A percentile compares a stretch with the other conserved stretches of the same genome.
Conservation (phyloP, 2,329 filamentous ascomycete genomes). For the Calonectria honghensis region DNA sequence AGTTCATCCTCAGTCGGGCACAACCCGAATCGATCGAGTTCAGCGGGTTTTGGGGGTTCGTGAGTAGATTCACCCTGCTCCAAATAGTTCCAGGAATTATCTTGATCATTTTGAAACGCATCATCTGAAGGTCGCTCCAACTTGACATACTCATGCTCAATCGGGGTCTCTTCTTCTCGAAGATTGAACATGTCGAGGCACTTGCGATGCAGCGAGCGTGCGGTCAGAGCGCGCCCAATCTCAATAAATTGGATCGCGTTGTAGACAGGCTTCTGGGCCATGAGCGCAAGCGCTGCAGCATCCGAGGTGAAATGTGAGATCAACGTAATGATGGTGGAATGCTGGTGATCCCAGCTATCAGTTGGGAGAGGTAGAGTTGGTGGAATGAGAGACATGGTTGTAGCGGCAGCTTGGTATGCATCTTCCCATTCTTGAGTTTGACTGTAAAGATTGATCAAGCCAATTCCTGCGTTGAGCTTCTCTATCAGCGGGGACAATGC, state of each 20-base stretch:
- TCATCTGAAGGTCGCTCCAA: not conserved
- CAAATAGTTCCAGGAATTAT: accelerated
- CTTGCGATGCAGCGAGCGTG: not conserved
- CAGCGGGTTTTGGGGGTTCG: not conserved
- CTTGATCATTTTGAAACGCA: not conserved
- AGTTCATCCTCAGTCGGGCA: not conserved
- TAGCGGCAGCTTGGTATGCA: not conserved
- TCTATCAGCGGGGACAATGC: not conserved
- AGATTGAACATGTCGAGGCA: not conserved
- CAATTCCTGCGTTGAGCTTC: not conserved
- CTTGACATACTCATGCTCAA: not conserved
- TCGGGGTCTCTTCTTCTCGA: not conserved
- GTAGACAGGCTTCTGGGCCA: not conserved
- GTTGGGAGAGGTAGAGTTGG: not conserved
- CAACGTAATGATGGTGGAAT: not conserved
- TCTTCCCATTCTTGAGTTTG: not conserved
- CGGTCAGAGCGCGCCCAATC: not conserved
- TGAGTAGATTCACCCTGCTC: not conserved
- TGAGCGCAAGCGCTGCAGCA: not conserved
- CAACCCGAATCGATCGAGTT: not conserved
- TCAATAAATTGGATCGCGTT: not conserved
- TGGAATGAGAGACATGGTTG: not conserved
- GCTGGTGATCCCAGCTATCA: not conserved
- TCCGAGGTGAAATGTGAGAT: not conserved
- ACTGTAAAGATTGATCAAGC: not conserved